Base-by-base conservation (phyloP, 305 asterid genomes). In the Ilex paraguariensis region DNA sequence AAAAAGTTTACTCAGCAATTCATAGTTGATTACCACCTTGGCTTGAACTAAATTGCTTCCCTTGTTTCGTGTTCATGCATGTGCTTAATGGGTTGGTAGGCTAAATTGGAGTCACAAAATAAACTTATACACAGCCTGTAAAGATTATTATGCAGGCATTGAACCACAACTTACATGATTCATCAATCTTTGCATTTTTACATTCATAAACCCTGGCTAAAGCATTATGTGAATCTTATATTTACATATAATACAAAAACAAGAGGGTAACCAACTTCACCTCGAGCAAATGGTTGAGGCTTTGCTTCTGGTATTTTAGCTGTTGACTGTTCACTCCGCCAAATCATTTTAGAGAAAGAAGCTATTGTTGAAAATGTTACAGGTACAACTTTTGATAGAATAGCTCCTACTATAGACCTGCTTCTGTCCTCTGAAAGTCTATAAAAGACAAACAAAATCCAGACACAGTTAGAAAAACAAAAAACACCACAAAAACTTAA, bases 331-430 rank as follows among this genome's bases (percentile, higher is more conserved):
- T 87, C 92, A 73, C 92, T 86, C 68, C 96, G 85, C 99, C 96
- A 93, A 64, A 90, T 74, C 83, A 87, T 74, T 80, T 82, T 88
- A 4, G 96, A 80, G 71, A 90, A 75, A 32, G 99, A 90, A 68
- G 92, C 77, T 75, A 93, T 87, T 5, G 97, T 90, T 53, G 96
- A 93, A 80, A 90, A 87, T 59, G 99, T 75, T 58, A 86, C 92
- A 65, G 99, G 99, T 57, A 93, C 97, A 75, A 90, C 96, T 85
- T 85, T 87, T 32, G 99, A 90, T 74, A 93, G 82, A 74, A 90
- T 90, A 61, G 95, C 97, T 64, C 97, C 99, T 65, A 90, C 95
- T 48, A 93, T 66, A 60, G 99, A 93, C 79, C 96, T 82, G 82
- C 60, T 86, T 77, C 71, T 90, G 80, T 90, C 85, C 84, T 71